phyloP scores from a whole-genome alignment of 2,329 filamentous ascomycete genomes.

The Colletotrichum sp. region DNA sequence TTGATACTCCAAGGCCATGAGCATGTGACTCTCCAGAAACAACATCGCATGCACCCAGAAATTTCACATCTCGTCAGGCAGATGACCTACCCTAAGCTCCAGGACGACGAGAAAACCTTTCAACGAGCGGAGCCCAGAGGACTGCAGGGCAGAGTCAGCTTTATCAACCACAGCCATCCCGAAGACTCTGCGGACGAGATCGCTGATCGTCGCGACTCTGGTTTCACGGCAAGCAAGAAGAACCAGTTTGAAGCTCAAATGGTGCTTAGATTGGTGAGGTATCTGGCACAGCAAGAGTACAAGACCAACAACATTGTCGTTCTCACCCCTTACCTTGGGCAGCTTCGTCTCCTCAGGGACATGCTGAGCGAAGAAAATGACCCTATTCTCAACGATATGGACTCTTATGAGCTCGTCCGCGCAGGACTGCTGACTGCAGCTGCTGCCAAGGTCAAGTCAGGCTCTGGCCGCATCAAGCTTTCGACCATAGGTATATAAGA shows the following conservation, averaged over 20 bases:
- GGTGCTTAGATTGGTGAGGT: conserved; percentile 68
- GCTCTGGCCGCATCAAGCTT: conserved; percentile 60
- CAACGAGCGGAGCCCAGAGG: conserved; percentile 56
- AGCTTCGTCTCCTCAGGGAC: conserved; percentile 63
- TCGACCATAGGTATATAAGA: conserved; percentile 69
- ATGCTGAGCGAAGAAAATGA: conserved; percentile 63
- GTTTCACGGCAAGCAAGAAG: conserved; percentile 57
- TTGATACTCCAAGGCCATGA: conserved; percentile 61
- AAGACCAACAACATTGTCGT: conserved; percentile 68
- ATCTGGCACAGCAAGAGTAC: conserved; percentile 76
- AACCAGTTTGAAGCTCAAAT: conserved; percentile 72
- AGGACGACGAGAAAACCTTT: conserved; percentile 57
- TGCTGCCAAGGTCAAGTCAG: conserved; percentile 44
- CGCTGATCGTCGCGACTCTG: conserved; percentile 55
- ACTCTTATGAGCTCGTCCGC: conserved; percentile 64
- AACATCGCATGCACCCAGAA: conserved; percentile 73
- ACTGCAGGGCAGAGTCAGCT: conserved; percentile 64
- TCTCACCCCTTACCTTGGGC: conserved; percentile 75
- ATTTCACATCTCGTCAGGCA: conserved; percentile 64
- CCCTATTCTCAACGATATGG: conserved; percentile 71
- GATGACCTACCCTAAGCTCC: conserved; percentile 67
- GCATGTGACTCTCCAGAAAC: conserved; percentile 59
- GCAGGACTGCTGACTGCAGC: conserved; percentile 66
- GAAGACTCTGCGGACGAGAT: conserved; percentile 53
- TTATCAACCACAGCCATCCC: conserved; percentile 64